Base-by-base conservation (phyloP, 2,329 filamentous ascomycete species). In the Colletotrichum lini region DNA sequence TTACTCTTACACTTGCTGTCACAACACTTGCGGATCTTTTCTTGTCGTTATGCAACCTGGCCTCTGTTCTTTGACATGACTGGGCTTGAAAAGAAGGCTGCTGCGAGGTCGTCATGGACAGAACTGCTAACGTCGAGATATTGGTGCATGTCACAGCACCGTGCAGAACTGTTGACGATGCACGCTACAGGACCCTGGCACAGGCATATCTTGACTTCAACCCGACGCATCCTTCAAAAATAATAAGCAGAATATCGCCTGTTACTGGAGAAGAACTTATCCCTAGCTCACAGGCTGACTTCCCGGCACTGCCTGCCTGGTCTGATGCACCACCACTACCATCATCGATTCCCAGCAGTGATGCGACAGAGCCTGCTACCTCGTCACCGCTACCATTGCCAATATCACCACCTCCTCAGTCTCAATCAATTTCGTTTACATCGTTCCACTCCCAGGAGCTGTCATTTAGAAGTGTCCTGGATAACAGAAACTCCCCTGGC, bases 81-180 rank as follows among this genome's bases (percentile, higher is more conserved):
- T 18, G 44, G 13, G 12, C n/a, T 54, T 21, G 26, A 44, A 16
- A 45, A 16, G 45, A 40, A 12, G 38, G 15, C 15, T n/a, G 16
- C 42, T 50, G 54, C 23, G 47, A 38, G 50, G 67, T 66, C 61
- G 56, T 61, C 62, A 72, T 72, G 71, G 71, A 72, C 64, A 67
- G 59, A 50, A 49, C 47, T 44, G 53, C 53, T n/a, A 79, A 85
- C 70, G 80, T 84, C 62, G 88, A 90, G 79, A 87, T 90, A 54
- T 81, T 90, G 54, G 84, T 89, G 61, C 88, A 90, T 76, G 83
- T 88, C 66, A 78, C 85, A 13, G 88, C 88, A 40, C 86, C 87
- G 8, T 85, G 86, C 75, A 83, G 78, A 49, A 79, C 82, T 26
- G 74, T 76, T 13, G 86, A 89, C 73, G 88, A 90, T 78, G 78